Percentiles rank a stretch among this genome's conserved stretches.
Conservation (phyloP, 2,329 filamentous ascomycete species). For the Mariannaea sp. region DNA sequence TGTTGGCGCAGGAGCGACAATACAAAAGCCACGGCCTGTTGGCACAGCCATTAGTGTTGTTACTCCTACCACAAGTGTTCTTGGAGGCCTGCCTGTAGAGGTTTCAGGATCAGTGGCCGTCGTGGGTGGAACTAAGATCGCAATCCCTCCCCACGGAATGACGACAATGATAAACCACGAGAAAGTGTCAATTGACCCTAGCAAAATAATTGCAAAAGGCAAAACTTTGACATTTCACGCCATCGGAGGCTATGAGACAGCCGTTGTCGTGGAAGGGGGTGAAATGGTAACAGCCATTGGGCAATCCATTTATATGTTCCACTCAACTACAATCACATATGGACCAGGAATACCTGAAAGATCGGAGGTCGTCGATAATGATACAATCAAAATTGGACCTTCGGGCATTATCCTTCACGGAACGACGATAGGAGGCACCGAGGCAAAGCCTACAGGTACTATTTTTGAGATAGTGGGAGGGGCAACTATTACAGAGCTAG, state of each 20-base stretch:
- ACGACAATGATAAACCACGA: conserved; percentile 43
- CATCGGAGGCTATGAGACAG: conserved; percentile 43
- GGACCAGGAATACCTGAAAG: conserved; percentile 41
- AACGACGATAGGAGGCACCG: conserved; percentile 50
- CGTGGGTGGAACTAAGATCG: conserved; percentile 51
- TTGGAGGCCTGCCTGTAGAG: conserved; percentile 49
- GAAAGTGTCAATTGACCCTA: conserved; percentile 43
- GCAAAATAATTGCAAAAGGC: conserved; percentile 43
- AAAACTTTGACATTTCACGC: conserved; percentile 46
- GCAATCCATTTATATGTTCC: conserved; percentile 46
- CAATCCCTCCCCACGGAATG: conserved; percentile 44
- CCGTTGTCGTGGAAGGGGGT: conserved; percentile 54
- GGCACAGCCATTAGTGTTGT: conserved; percentile 40
- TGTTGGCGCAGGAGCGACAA: conserved; percentile 50
- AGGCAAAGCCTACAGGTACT: conserved; percentile 44
- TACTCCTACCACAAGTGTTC: conserved; percentile 43
- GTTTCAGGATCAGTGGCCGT: conserved; percentile 48
- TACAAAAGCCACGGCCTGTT: conserved; percentile 47
- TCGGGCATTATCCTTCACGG: conserved; percentile 48
- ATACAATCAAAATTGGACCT: conserved; percentile 57
- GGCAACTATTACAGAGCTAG: conserved; percentile 56
- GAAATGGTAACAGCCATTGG: conserved; percentile 53
- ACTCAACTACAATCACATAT: conserved; percentile 53
- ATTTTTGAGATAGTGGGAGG: conserved; percentile 56
- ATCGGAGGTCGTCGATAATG: conserved; percentile 52